These are phyloP conservation scores for Coemansia sp. DNA, from an alignment of 192 early-diverging fungal species.

Conservation along the genomic window DNA sequence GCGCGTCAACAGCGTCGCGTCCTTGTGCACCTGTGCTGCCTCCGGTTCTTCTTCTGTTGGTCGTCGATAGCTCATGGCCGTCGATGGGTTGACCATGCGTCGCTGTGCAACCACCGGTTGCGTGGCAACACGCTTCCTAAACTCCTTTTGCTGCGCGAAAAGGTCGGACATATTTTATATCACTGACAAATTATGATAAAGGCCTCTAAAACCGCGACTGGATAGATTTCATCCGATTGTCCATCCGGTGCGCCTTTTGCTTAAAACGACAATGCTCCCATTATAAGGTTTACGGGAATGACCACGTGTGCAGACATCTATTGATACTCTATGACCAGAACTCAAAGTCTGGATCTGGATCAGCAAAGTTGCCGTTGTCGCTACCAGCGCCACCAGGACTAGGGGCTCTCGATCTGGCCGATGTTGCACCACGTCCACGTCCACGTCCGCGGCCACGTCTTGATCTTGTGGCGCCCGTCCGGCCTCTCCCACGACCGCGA, in stretches of 20 bases:
- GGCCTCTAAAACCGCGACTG: too few relatives aligned
- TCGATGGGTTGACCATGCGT: slow-evolving; percentile 1
- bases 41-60: neutral
- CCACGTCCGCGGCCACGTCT: slow-evolving; percentile 11
- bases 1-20: slow-evolving; percentile 23
- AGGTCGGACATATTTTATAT: slow-evolving; percentile 28
- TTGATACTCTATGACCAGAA: slow-evolving; percentile 20
- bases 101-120: slow-evolving; percentile 49
- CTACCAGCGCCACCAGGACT: neutral
- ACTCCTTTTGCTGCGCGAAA: slow-evolving; percentile 26
- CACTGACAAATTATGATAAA: too few relatives aligned
- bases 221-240: too few relatives aligned
- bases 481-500: slow-evolving; percentile 5
- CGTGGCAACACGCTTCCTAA: slow-evolving; percentile 54
- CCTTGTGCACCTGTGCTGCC: slow-evolving; percentile 11
- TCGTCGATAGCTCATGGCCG: slow-evolving; percentile 7
- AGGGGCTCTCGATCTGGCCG: neutral
- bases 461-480: neutral
- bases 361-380: neutral
- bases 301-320: slow-evolving; percentile 7
- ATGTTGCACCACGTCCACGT: neutral
- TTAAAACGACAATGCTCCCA: too few relatives aligned
- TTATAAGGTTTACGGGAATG: neutral
- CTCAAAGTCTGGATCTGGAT: slow-evolving; percentile 15
- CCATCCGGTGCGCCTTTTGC: too few relatives aligned